Conservation (phyloP, 306 rosid species). For the Dalbergia oliveri region DNA sequence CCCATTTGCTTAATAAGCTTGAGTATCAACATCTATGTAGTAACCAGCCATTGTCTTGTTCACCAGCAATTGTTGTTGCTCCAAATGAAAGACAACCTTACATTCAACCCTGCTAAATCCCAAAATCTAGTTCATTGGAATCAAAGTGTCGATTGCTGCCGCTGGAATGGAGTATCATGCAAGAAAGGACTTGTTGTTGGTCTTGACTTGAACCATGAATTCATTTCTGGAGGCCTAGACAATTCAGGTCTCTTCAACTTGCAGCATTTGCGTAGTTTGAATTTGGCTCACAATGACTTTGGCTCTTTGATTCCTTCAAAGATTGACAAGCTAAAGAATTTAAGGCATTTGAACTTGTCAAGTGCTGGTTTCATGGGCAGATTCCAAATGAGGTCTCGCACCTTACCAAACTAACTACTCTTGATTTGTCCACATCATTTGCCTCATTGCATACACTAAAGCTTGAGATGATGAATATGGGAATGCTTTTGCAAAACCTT, state of each 20-base stretch:
- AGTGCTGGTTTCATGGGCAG: conserved; percentile 48
- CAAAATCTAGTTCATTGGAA: conserved; percentile 20
- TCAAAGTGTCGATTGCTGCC: too few species aligned
- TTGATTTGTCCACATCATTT: conserved; percentile 43
- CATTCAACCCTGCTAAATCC: neutral
- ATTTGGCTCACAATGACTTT: conserved; percentile 37
- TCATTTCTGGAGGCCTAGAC: too few species aligned
- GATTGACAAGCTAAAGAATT: conserved; percentile 24
- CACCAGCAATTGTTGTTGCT: neutral
- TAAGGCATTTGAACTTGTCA: conserved; percentile 50
- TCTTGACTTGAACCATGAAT: too few species aligned
- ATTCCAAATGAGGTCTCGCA: conserved; percentile 50
- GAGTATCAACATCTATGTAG: too few species aligned
- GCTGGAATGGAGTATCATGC: too few species aligned
- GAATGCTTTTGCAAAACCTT: conserved; percentile 43
- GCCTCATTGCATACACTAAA: neutral
- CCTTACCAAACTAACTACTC: conserved; percentile 43
- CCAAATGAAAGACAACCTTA: conserved; percentile 39
- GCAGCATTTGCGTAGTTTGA: conserved; percentile 26
- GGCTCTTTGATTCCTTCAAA: conserved; percentile 33
- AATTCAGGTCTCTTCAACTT: too few species aligned
- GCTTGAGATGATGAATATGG: conserved; percentile 43
- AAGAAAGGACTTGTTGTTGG: too few species aligned
- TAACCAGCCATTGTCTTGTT: too few species aligned
- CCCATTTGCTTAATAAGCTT: too few species aligned